phyloP scores from a whole-genome alignment of 2,329 filamentous ascomycete species.

The Aotearoamyces nothofagi region DNA sequence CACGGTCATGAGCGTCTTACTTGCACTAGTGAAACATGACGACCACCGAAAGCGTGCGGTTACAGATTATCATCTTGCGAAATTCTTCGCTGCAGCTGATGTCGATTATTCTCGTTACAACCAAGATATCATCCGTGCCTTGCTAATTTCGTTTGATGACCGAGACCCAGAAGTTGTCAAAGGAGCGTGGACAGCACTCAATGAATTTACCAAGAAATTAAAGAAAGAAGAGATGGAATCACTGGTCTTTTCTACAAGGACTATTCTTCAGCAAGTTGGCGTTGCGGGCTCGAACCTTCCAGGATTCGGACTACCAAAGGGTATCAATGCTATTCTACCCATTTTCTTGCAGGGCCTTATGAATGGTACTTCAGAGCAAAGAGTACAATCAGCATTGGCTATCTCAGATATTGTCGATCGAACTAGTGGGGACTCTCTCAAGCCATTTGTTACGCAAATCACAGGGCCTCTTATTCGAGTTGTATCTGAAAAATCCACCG shows the following conservation, averaged over 20 bases:
- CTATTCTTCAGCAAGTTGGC: slow-evolving; percentile 76
- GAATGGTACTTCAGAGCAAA: slow-evolving; percentile 87
- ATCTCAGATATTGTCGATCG: slow-evolving; percentile 94
- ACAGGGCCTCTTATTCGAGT: slow-evolving; percentile 96
- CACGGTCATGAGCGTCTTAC: slow-evolving; percentile 85
- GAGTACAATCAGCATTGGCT: slow-evolving; percentile 79
- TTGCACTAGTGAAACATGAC: slow-evolving; percentile 78
- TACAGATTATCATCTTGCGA: slow-evolving; percentile 65
- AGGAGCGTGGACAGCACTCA: slow-evolving; percentile 76
- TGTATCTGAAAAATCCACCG: slow-evolving; percentile 87
- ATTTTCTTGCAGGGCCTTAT: slow-evolving; percentile 97
- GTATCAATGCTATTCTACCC: slow-evolving; percentile 87
- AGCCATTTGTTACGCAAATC: slow-evolving; percentile 93
- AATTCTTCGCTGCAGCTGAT: slow-evolving; percentile 67
- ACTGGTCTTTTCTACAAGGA: slow-evolving; percentile 71
- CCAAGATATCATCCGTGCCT: slow-evolving; percentile 79
- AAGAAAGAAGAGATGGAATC: slow-evolving; percentile 98
- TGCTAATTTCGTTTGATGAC: slow-evolving; percentile 89
- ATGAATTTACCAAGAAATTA: slow-evolving; percentile 73
- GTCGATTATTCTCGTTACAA: slow-evolving; percentile 94
- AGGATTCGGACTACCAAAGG: slow-evolving; percentile 87
- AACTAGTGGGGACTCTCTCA: slow-evolving; percentile 73
- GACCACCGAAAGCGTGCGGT: slow-evolving; percentile 73
- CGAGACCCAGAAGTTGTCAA: slow-evolving; percentile 72
- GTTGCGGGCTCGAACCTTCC: slow-evolving; percentile 71